phyloP scores from a whole-genome alignment of 2,329 filamentous ascomycete genomes.

The Diaporthe velutina region DNA sequence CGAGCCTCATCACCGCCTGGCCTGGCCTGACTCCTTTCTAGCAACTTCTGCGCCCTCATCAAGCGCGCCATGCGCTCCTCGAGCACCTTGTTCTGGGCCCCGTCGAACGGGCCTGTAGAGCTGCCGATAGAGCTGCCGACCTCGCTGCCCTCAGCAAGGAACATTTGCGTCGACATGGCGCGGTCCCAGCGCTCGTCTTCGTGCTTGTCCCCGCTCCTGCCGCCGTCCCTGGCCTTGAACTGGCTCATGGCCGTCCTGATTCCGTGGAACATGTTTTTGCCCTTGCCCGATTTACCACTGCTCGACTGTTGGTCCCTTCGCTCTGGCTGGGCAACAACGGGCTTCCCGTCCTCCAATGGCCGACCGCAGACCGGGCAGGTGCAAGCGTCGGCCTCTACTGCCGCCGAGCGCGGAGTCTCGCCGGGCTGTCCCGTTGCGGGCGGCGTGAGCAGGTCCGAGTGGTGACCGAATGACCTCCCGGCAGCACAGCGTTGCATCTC shows the following conservation, averaged over 20 bases:
- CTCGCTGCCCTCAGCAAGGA: constrained; percentile 36
- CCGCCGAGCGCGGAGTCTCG: background rate
- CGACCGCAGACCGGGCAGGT: constrained; percentile 33
- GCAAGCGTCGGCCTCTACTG: background rate
- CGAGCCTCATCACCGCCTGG: background rate
- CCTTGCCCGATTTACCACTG: background rate
- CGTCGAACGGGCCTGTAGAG: constrained; percentile 11
- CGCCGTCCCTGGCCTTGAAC: background rate
- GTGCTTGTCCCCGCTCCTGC: background rate
- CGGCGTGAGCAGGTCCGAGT: background rate
- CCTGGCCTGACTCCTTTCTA: constrained; percentile 39
- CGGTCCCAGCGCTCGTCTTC: background rate
- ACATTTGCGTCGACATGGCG: constrained; percentile 39
- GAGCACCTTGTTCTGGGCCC: constrained; percentile 35
- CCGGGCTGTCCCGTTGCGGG: background rate
- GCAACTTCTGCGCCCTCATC: constrained; percentile 43
- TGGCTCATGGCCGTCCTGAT: constrained; percentile 19
- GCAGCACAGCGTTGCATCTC: constrained; percentile 19
- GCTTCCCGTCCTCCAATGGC: background rate
- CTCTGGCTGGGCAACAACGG: background rate
- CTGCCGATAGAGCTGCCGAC: constrained; percentile 26
- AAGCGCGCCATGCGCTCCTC: constrained; percentile 44
- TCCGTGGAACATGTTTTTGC: constrained; percentile 10
- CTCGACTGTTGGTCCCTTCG: background rate
- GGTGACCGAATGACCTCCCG: constrained; percentile 26